A percentile compares a stretch with the other conserved stretches of the same genome.
Evolutionary conservation across 192 early-diverging fungal species (phyloP).

Genomic region (Coemansia sp.): DNA sequence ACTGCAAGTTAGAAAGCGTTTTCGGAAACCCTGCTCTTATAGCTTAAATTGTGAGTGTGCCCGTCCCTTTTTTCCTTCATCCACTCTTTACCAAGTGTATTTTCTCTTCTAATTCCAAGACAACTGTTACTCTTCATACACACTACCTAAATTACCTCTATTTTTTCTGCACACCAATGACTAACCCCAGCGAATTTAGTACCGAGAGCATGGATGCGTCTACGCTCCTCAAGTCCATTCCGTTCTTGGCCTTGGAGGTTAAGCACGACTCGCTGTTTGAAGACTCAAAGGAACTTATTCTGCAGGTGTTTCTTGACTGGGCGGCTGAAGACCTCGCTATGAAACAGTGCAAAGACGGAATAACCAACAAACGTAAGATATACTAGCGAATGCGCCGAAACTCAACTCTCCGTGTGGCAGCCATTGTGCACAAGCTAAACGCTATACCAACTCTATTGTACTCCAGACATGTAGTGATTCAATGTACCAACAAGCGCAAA

Average conservation of each 20-base stretch:
- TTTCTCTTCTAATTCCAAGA: neutral
- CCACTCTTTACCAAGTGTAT: neutral
- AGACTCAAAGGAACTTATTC: slow-evolving; percentile 57
- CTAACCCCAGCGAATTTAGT: slow-evolving; percentile 17
- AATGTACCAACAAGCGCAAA: slow-evolving; percentile 60
- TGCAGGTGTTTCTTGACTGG: slow-evolving; percentile 63
- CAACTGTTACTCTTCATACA: neutral
- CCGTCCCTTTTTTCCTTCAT: neutral
- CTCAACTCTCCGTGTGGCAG: no score
- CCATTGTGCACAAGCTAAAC: no score
- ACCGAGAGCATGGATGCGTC: slow-evolving; percentile 5
- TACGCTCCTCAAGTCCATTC: slow-evolving; percentile 37
- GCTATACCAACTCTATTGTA: slow-evolving; percentile 6
- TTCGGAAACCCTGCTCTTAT: slow-evolving; percentile 4
- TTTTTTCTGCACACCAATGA: slow-evolving; percentile 18
- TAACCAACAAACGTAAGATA: slow-evolving; percentile 70
- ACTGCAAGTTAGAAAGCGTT: no score
- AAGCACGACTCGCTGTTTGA: slow-evolving; percentile 59
- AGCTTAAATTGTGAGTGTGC: neutral
- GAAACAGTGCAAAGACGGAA: slow-evolving; percentile 74
- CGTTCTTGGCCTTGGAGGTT: slow-evolving; percentile 36
- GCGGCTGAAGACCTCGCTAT: slow-evolving; percentile 55
- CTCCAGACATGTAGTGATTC: slow-evolving; percentile 54
- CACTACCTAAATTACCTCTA: neutral
- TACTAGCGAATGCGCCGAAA: neutral